Conservation (phyloP, 2,329 filamentous ascomycete genomes). For the Coniochaeta hoffmannii region DNA sequence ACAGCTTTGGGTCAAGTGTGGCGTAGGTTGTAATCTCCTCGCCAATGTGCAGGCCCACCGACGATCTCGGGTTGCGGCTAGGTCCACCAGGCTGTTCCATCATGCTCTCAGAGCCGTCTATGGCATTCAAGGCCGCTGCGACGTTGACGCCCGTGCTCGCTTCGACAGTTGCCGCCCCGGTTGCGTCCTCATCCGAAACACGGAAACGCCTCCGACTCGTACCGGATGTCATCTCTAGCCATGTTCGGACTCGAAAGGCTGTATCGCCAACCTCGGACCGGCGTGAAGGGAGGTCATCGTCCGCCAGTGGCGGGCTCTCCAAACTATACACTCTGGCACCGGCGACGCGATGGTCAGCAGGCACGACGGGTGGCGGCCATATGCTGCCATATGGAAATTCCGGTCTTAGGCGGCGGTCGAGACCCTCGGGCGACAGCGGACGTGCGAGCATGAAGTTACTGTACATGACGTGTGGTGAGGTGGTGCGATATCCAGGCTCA, state of each 20-base stretch:
- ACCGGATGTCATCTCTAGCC: slow-evolving; percentile 56
- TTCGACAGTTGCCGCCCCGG: not conserved
- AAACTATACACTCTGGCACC: slow-evolving; percentile 18
- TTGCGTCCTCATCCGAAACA: not conserved
- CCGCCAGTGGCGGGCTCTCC: slow-evolving; percentile 17
- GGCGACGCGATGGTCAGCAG: slow-evolving; percentile 47
- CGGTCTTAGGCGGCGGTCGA: slow-evolving; percentile 20
- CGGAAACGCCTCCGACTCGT: not conserved
- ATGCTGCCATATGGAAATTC: slow-evolving; percentile 43
- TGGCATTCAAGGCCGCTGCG: slow-evolving; percentile 10
- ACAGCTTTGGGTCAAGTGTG: slow-evolving; percentile 66
- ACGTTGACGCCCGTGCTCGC: slow-evolving; percentile 8
- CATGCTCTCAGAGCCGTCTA: not conserved
- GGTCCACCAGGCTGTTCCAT: slow-evolving; percentile 3
- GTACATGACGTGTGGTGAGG: slow-evolving; percentile 39
- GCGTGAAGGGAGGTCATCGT: slow-evolving; percentile 31
- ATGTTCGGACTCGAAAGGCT: slow-evolving; percentile 68
- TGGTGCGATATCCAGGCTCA: slow-evolving; percentile 24
- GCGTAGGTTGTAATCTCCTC: slow-evolving; percentile 55
- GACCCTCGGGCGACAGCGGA: slow-evolving; percentile 29
- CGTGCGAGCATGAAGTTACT: slow-evolving; percentile 63
- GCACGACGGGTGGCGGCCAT: slow-evolving; percentile 72
- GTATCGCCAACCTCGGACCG: slow-evolving; percentile 57
- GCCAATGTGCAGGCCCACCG: slow-evolving; percentile 40
- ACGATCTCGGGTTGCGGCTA: slow-evolving; percentile 7